Evolutionary conservation across 768 basidiomycete species (phyloP), one percentile per base, ranked within the genome.

Genomic region (Suillus lakei): DNA sequence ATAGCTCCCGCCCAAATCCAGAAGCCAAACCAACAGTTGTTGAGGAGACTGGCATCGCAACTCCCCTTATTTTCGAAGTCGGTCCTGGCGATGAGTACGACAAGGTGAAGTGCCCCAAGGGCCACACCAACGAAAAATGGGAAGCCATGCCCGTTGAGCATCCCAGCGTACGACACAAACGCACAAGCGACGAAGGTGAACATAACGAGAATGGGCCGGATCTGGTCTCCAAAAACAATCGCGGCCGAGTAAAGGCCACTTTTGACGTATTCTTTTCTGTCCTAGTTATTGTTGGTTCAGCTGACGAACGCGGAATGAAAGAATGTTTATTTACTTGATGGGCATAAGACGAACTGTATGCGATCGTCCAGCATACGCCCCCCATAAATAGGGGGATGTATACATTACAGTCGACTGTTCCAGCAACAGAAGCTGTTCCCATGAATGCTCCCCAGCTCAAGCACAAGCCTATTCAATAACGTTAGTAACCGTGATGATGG

Each of bases 231-330:
- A 71, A 91, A 92, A 16, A 91, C 81, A 53, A 92, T 83, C 0
- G 92, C 91, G 28, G 90, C 92, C 10, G 91, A 92, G 66, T 87
- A 86, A 48, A 93, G 86, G 23, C 89, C 89, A 64, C 85, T 87
- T 60, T 85, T 83, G 51, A 88, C 74, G 74, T 93, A 91, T 77
- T 93, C 92, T 62, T 82, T 76, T 63, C 89, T 88, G 76, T 94
- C 92, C 80, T 92, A 84, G 73, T 64, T 85, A 67, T 9, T 86
- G 84, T 63, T 85, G 85, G 69, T 86, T 86, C 83, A 87, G 86
- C 84, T 83, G 62, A 86, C 76, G 34, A 18, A 18, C 1, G 16
- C 18, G 16, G 1, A 43, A 18, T 18, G 41, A 18, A 43, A 43
- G 16, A 43, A 2, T 2, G 16, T 39, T 39, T 2, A 43, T 43